A percentile compares a stretch with the other conserved stretches of the same genome.
Evolutionary conservation across 2,329 filamentous ascomycete species (phyloP).

Genomic region (Phialophora expanda): DNA sequence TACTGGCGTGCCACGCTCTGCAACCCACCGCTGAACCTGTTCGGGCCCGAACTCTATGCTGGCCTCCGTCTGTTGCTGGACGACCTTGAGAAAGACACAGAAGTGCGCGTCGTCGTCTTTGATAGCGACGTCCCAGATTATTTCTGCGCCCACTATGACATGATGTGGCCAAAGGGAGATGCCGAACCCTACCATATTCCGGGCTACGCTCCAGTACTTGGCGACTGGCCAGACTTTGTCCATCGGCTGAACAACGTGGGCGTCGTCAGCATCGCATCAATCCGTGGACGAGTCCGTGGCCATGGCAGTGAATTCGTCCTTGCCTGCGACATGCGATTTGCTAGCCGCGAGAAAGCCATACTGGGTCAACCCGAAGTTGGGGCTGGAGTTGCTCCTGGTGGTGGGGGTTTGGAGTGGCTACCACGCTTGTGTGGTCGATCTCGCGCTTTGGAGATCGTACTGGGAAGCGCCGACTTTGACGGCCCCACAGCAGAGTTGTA

Average conservation of each 20-base stretch:
- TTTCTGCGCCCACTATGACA: slow-evolving; percentile 16
- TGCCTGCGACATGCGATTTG: slow-evolving; percentile 11
- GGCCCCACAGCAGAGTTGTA: slow-evolving; percentile 4
- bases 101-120: slow-evolving; percentile 13
- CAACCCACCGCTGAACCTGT: slow-evolving; percentile 9
- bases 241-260: slow-evolving; percentile 2
- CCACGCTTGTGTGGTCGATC: slow-evolving; percentile 6
- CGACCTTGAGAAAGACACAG: slow-evolving; percentile 7
- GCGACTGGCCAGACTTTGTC: slow-evolving; percentile 5
- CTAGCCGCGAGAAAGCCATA: slow-evolving; percentile 9
- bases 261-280: slow-evolving; percentile 12
- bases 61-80: slow-evolving; percentile 9
- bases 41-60: slow-evolving; percentile 6
- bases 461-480: slow-evolving; percentile 10
- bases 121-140: slow-evolving; percentile 12
- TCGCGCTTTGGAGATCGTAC: slow-evolving; percentile 6
- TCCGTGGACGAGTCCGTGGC: slow-evolving; percentile 11
- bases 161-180: slow-evolving; percentile 9
- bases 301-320: slow-evolving; percentile 6
- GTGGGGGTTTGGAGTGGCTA: slow-evolving; percentile 8
- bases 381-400: slow-evolving; percentile 4
- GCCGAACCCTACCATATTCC: slow-evolving; percentile 2
- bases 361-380: slow-evolving; percentile 10
- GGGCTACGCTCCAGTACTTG: slow-evolving; percentile 1
- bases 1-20: slow-evolving; percentile 9